These are phyloP conservation scores for Cladosporium sp. DNA, from an alignment of 2,329 filamentous ascomycete species.

Conservation along the genomic window DNA sequence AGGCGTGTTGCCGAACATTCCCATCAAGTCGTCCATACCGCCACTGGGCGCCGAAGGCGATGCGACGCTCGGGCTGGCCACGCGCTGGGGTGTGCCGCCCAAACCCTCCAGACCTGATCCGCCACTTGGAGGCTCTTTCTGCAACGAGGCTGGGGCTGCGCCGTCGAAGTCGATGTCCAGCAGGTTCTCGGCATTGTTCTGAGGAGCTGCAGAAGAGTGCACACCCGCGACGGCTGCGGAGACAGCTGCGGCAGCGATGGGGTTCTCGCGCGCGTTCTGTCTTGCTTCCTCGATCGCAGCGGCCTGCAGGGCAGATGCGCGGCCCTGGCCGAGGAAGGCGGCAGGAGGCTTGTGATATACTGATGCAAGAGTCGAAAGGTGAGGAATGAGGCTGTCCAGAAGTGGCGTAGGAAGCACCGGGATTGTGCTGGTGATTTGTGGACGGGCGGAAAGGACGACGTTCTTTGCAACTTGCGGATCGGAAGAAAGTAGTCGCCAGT, in stretches of 20 bases:
- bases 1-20: conserved; percentile 51
- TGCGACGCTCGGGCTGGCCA: conserved; percentile 53
- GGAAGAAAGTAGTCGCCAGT: conserved; percentile 92
- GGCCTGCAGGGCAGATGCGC: conserved; percentile 88
- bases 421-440: conserved; percentile 90
- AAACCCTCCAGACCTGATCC: conserved; percentile 48
- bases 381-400: conserved; percentile 80
- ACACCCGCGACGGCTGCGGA: conserved; percentile 54
- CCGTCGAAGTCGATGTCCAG: conserved; percentile 96
- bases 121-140: conserved; percentile 52
- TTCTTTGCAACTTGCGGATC: conserved; percentile 87
- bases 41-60: conserved; percentile 39
- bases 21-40: conserved; percentile 77
- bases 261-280: conserved; percentile 87
- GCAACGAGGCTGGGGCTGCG: conserved; percentile 79
- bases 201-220: conserved; percentile 33
- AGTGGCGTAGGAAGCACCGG: conserved; percentile 76
- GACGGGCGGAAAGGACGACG: conserved; percentile 89
- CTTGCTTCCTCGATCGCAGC: conserved; percentile 95
- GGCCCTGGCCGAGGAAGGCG: conserved; percentile 94
- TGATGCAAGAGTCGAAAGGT: conserved; percentile 90
- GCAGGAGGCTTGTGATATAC: conserved; percentile 98
- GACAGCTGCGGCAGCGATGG: conserved; percentile 77
- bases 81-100: conserved; percentile 61
- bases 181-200: conserved; percentile 86